Evolutionary conservation across 1,284 basidiomycete species (phyloP).

Genomic region (Ustilago tritici): DNA sequence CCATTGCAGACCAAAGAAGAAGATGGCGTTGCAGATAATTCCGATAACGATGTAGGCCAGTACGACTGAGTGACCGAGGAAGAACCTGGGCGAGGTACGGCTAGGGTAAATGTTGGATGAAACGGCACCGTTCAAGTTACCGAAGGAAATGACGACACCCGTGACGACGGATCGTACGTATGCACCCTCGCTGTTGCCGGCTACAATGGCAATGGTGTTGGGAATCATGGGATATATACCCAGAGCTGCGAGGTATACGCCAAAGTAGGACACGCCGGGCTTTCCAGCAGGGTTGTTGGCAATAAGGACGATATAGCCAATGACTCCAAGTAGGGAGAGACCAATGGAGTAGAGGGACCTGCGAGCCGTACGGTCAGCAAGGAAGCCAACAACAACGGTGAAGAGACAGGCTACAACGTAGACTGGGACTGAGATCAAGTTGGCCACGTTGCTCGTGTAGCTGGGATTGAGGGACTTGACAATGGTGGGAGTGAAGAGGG

Average conservation of each 20-base stretch:
- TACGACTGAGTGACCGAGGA: slow-evolving; percentile 77
- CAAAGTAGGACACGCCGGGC: slow-evolving; percentile 78
- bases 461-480: slow-evolving; percentile 32
- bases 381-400: slow-evolving; percentile 77
- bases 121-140: slow-evolving; percentile 73
- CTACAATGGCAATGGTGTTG: slow-evolving; percentile 79
- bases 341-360: slow-evolving; percentile 76
- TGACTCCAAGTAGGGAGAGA: slow-evolving; percentile 69
- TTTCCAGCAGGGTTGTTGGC: slow-evolving; percentile 70
- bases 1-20: slow-evolving; percentile 73
- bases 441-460: slow-evolving; percentile 51
- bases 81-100: slow-evolving; percentile 78
- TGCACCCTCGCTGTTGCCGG: slow-evolving; percentile 79
- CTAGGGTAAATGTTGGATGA: slow-evolving; percentile 79
- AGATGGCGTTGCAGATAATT: slow-evolving; percentile 73
- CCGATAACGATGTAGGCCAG: slow-evolving; percentile 80
- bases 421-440: slow-evolving; percentile 59
- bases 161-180: slow-evolving; percentile 81
- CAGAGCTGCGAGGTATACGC: slow-evolving; percentile 74
- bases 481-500: slow-evolving; percentile 76
- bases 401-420: slow-evolving; percentile 74
- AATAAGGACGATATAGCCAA: slow-evolving; percentile 79
- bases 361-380: slow-evolving; percentile 75
- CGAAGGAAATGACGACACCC: slow-evolving; percentile 70
- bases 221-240: slow-evolving; percentile 78